A percentile compares a stretch with the other conserved stretches of the same genome.
phyloP scores from a whole-genome alignment of 495 filamentous ascomycete species.

The Cairneyella variabilis region DNA sequence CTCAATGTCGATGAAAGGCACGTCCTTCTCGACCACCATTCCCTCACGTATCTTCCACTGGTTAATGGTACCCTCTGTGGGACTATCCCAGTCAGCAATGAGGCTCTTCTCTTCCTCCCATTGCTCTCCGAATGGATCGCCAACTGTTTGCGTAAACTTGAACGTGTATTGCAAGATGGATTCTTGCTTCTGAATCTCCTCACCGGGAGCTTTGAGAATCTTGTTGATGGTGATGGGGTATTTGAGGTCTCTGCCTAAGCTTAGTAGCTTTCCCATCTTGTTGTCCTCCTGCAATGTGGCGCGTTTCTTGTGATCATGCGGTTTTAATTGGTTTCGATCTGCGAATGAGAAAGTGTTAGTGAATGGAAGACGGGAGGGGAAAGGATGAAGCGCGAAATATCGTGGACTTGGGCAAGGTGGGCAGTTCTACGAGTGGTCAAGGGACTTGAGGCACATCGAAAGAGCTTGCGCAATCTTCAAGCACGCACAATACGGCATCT shows the following conservation, averaged over 20 bases:
- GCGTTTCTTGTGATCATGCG: slow-evolving; percentile 24
- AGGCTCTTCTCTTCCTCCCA: slow-evolving; percentile 67
- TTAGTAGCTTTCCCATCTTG: slow-evolving; percentile 38
- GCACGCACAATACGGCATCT: slow-evolving; percentile 9
- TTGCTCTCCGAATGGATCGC: slow-evolving; percentile 67
- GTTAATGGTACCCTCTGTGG: slow-evolving; percentile 71
- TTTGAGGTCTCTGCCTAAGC: slow-evolving; percentile 59
- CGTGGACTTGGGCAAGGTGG: slow-evolving; percentile 4
- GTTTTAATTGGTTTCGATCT: slow-evolving; percentile 7
- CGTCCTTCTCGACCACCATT: slow-evolving; percentile 56
- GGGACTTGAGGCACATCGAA: slow-evolving; percentile 3
- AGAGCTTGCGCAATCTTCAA: slow-evolving; percentile 24
- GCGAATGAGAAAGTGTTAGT: not conserved
- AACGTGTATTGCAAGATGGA: slow-evolving; percentile 82
- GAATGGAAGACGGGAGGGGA: not conserved
- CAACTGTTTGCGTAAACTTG: slow-evolving; percentile 64
- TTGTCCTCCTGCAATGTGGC: slow-evolving; percentile 19
- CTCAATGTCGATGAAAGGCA: slow-evolving; percentile 70
- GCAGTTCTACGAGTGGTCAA: slow-evolving; percentile 7
- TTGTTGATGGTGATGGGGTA: slow-evolving; percentile 95
- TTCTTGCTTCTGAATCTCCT: slow-evolving; percentile 69
- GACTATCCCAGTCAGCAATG: slow-evolving; percentile 74
- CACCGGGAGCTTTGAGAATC: slow-evolving; percentile 71
- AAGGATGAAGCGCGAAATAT: not conserved
- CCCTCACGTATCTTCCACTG: slow-evolving; percentile 73